phyloP scores from a whole-genome alignment of 441 rosid species.

The Arabidopsis lyrata region DNA sequence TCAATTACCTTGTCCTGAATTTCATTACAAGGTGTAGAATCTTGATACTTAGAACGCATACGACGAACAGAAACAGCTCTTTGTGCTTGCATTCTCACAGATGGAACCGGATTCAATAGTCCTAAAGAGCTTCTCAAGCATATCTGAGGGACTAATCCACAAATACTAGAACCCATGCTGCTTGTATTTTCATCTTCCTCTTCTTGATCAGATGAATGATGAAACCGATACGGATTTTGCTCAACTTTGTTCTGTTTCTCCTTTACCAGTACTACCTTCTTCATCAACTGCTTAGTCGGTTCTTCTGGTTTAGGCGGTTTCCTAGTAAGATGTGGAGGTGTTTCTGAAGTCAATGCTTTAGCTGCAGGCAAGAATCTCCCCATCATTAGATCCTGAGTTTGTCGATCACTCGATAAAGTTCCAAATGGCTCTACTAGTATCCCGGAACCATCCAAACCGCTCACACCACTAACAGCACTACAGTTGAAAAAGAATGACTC shows the following conservation, averaged over 20 bases:
- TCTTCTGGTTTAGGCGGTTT: conserved; percentile 56
- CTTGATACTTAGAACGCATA: conserved; percentile 50
- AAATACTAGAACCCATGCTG: conserved; percentile 49
- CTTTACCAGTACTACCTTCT: conserved; percentile 18
- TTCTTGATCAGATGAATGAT: conserved; percentile 40
- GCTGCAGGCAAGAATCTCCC: conserved; percentile 95
- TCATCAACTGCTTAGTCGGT: conserved; percentile 41
- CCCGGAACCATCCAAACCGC: conserved; percentile 65
- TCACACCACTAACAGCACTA: conserved; percentile 68
- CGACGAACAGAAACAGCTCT: conserved; percentile 50
- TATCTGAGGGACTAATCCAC: conserved; percentile 69
- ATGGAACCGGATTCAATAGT: conserved; percentile 66
- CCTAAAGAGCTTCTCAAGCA: conserved; percentile 63
- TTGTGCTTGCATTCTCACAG: conserved; percentile 55
- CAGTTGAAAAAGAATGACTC: conserved; percentile 79
- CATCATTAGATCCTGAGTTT: conserved; percentile 85
- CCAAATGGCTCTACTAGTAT: conserved; percentile 51
- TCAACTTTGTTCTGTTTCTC: conserved; percentile 36
- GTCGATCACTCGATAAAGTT: conserved; percentile 49
- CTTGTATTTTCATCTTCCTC: conserved; percentile 44
- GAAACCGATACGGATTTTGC: conserved; percentile 38
- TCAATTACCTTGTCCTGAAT: conserved; percentile 53
- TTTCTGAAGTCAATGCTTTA: conserved; percentile 84
- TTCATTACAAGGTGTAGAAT: conserved; percentile 42
- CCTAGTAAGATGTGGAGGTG: conserved; percentile 53